Base-by-base conservation (phyloP, 1,284 basidiomycete species). In the Melampsora americana region DNA sequence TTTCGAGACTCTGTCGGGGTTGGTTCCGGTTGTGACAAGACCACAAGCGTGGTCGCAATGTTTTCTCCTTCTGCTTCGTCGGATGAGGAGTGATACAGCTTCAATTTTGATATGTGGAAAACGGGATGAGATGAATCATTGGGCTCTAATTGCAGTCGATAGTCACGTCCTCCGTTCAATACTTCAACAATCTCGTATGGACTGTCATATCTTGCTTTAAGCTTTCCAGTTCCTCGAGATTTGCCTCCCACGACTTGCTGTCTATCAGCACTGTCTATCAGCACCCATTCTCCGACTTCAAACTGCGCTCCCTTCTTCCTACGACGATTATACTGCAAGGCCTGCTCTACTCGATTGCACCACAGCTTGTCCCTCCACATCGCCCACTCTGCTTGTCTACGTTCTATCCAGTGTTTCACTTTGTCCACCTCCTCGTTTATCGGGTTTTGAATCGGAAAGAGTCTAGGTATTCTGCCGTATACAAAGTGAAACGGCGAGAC, bases 401-500 rank as follows among this genome's bases (percentile, higher is more conserved):
- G 3, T 3, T 68, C 16, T 6, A 32, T 14, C 66, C 66, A 68
- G 16, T 12, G 12, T 5, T 5, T n/a, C 12, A 68, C 20, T 1
- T 23, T 16, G 14, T 20, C 30, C 1, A 44, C 44, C 0, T 23
- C 11, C 2, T 68, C 48, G 2, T 11, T 5, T 3, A 35, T 3
- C 35, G 35, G 35, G 3, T 35, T 3, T 35, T 35, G 35, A 35
- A 35, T 35, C 5, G 35, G 35, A 9, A 35, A 35, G 9, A 35
- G 35, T 20, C 7, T n/a, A n/a, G n/a, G n/a, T n/a, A n/a, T n/a
- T n/a, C n/a, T n/a, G n/a, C n/a, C n/a, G n/a, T n/a, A n/a, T n/a
- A n/a, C n/a, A n/a, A n/a, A n/a, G n/a, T n/a, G n/a, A n/a, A 79
- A 79, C 5, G 77, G 78, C 2, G 72, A 35, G 6, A 44, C 20